Conservation (phyloP, 1,284 basidiomycete genomes). For the Anthracocystis panici-leucophaei region DNA sequence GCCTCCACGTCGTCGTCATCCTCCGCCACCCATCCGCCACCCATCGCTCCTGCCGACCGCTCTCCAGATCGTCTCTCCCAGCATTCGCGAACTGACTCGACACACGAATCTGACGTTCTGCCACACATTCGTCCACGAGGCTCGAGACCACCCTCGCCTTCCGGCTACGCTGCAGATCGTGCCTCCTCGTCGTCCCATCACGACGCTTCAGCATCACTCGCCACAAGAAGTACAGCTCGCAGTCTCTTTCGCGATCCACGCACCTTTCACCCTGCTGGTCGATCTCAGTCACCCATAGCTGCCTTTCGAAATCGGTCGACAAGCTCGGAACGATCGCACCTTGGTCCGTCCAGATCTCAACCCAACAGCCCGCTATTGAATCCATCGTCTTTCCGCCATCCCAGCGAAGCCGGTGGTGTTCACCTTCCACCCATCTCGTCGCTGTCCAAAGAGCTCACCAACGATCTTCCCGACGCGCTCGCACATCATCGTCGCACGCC, state of each 20-base stretch:
- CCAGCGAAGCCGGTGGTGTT: slow-evolving; percentile 23
- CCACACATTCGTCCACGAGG: slow-evolving; percentile 29
- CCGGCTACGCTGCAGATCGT: slow-evolving; percentile 31
- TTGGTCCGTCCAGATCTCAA: slow-evolving; percentile 45
- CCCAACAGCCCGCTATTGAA: slow-evolving; percentile 45
- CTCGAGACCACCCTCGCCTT: slow-evolving; percentile 37
- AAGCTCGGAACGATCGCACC: slow-evolving; percentile 44
- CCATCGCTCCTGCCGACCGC: slow-evolving; percentile 38
- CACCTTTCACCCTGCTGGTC: slow-evolving; percentile 38
- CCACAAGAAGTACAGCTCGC: slow-evolving; percentile 43
- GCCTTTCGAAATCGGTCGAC: slow-evolving; percentile 44
- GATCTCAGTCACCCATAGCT: slow-evolving; percentile 48
- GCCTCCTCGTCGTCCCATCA: slow-evolving; percentile 30
- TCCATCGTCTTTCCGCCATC: slow-evolving; percentile 41
- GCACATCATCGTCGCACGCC: slow-evolving; percentile 40
- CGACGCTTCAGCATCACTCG: slow-evolving; percentile 17
- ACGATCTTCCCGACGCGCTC: slow-evolving; percentile 31
- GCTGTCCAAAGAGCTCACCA: slow-evolving; percentile 37
- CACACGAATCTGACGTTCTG: slow-evolving; percentile 28
- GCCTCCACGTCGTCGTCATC: slow-evolving; percentile 13
- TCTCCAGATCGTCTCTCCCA: slow-evolving; percentile 41
- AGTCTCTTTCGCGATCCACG: slow-evolving; percentile 51
- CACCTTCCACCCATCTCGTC: slow-evolving; percentile 52
- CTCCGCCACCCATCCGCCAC: slow-evolving; percentile 27
- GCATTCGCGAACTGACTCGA: slow-evolving; percentile 27